These are phyloP conservation scores for Torrubiella hemipterigena DNA, from an alignment of 2,329 filamentous ascomycete species.

Conservation along the genomic window DNA sequence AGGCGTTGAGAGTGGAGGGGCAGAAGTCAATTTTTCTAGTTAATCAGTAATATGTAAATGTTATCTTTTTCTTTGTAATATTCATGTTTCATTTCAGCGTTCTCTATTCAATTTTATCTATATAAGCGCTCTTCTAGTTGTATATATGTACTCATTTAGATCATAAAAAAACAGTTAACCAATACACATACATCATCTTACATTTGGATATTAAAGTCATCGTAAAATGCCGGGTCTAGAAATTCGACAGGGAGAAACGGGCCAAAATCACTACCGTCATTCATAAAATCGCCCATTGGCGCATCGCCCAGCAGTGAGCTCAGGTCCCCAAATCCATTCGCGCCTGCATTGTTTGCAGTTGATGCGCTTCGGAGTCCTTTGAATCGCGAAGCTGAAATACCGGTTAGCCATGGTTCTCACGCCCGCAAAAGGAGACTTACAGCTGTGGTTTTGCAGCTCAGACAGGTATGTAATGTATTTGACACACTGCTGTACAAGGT, in stretches of 20 bases:
- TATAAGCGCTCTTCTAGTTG: not conserved
- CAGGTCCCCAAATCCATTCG: not conserved
- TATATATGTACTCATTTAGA: too few species aligned
- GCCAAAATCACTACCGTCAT: not conserved
- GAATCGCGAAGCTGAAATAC: too few species aligned
- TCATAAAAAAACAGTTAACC: too few species aligned
- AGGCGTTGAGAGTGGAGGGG: too few species aligned
- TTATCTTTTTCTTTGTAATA: too few species aligned
- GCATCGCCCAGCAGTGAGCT: not conserved
- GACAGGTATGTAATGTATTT: slow-evolving; percentile 5
- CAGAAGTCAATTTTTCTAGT: too few species aligned
- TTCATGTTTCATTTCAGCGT: too few species aligned
- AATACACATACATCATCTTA: too few species aligned
- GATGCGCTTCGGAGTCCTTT: not conserved
- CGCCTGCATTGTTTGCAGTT: not conserved
- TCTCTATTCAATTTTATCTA: not conserved
- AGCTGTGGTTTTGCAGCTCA: slow-evolving; percentile 2
- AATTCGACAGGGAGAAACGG: not conserved
- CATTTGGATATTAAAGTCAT: too few species aligned
- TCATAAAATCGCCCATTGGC: slow-evolving; percentile 1
- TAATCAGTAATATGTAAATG: too few species aligned
- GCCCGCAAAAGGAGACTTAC: not conserved
- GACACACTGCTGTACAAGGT: slow-evolving; percentile 3
- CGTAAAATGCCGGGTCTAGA: too few species aligned
- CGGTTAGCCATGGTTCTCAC: too few species aligned